Evolutionary conservation across 108 stramenopile genomes (phyloP), one percentile per base, ranked within the genome.

Genomic region (Skeletonema costatum): DNA sequence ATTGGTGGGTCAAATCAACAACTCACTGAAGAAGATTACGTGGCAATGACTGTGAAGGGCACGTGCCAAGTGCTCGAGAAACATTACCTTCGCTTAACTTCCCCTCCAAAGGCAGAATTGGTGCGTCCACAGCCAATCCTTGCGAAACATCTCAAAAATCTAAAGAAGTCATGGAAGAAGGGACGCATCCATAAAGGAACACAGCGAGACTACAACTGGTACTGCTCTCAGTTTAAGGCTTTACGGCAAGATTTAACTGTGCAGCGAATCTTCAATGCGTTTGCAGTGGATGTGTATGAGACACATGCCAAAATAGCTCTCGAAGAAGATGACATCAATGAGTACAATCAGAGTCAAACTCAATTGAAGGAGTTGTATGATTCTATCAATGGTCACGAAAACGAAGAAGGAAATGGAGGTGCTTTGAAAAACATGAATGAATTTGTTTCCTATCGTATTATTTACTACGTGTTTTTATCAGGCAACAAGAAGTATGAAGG

Each of bases 271-370:
- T 77, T 91, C 62, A 89, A 93, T 77, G 80, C 81, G 3, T 97
- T 99, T 80, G 89, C 97, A 6, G 94, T 97, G 6, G 72, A 92
- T 58, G 98, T 95, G 19, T 98, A 99, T 74, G 98, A 99, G 61
- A 90, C 91, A 25, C 97, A 98, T 76, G 98, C 97, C 9, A 91
- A 97, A 51, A 89, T 97, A 67, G 97, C 97, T 32, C 71, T 99
- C 59, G 93, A 97, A 78, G 85, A 96, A 60, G 90, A 88, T 39
- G 93, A 94, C 69, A 42, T 95, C 64, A 93, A 93, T 62, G 94
- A 96, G 70, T 97, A 89, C 78, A 99, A 99, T 74, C 97, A 97
- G 72, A 97, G 97, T 73, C 97, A 97, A 78, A 98, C 98, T 11
- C 97, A 98, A 64, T 80, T 94, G 35, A 88, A 89, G 64, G 87